Base-by-base conservation (phyloP, 2,329 filamentous ascomycete genomes). In the Westerdykella ornata region DNA sequence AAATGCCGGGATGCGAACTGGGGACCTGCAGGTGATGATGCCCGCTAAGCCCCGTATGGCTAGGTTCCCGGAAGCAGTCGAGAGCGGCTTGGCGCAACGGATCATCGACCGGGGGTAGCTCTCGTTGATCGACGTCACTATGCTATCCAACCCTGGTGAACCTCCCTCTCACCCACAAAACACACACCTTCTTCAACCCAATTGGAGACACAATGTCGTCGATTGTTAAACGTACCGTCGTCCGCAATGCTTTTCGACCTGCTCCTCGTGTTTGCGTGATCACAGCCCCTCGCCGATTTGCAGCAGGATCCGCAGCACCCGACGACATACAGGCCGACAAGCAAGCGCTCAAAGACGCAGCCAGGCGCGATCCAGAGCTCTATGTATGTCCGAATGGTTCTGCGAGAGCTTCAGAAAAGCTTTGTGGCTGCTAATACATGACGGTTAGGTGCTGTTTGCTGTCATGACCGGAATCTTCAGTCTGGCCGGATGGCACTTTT, bases 391-490 rank as follows among this genome's bases (percentile, higher is more conserved):
- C 17, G 8, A 38, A 33, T 35, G 3, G 22, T 11, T 26, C 22
- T 26, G 8, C 8, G 8, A 26, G 22, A 26, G 22, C 22, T 26
- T 26, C 22, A 11, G 22, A 26, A 26, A 4, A 11, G 8, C 12
- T 26, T 9, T 26, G 7, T 26, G 8, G 4, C 22, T 26, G 57
- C 59, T 63, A 52, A 63, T 53, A 43, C 35, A 3, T 41, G 35
- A 22, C 34, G 14, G 28, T 44, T 60, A 97, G 92, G 81, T 97
- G 63, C 84, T 98, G 53, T 79, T 89, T 51, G 86, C 81, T 63
- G 82, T 97, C 68, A 95, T 97, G 88, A 82, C 84, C 59, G 82
- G 83, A 67, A 85, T 87, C 59, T 85, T 96, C 63, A 82, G 82
- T 62, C 81, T 92, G 59, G 90, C 87, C 54, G 90, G 90, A 66